These are phyloP conservation scores for Globisporangium rhizosaccharum DNA, from an alignment of 352 stramenopile species.

Conservation along the genomic window DNA sequence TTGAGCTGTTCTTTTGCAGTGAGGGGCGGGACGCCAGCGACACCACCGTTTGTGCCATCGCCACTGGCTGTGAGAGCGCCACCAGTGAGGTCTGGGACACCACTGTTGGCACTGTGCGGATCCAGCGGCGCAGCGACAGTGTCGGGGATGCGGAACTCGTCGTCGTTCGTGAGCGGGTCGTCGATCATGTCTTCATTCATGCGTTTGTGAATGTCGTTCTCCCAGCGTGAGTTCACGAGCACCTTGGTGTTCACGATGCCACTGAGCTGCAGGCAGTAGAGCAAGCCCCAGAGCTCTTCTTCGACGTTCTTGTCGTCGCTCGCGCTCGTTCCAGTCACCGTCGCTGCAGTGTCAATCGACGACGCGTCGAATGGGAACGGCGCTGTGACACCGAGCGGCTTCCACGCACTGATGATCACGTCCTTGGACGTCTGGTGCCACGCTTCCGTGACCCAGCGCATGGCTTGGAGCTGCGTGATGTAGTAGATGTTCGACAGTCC, in stretches of 20 bases:
- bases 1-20: conserved; percentile 81
- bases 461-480: conserved; percentile 82
- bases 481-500: conserved; percentile 71
- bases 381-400: conserved; percentile 54
- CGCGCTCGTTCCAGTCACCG: conserved; percentile 61
- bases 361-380: conserved; percentile 61
- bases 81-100: too few relatives aligned
- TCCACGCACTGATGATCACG: conserved; percentile 76
- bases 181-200: conserved; percentile 88
- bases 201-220: conserved; percentile 87
- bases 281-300: conserved; percentile 78
- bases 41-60: conserved; percentile 9
- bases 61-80: neutral
- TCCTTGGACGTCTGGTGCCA: conserved; percentile 80
- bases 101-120: neutral
- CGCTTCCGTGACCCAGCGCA: conserved; percentile 81
- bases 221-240: conserved; percentile 84
- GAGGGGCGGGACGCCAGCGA: conserved; percentile 34
- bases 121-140: conserved; percentile 22
- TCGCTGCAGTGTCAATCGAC: conserved; percentile 20
- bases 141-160: conserved; percentile 78
- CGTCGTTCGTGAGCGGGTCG: conserved; percentile 72
- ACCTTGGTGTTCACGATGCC: conserved; percentile 85
- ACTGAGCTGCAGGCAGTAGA: conserved; percentile 83
- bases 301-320: conserved; percentile 83